phyloP scores from a whole-genome alignment of 1,284 basidiomycete species.

The Cryptococcus maquisensis region DNA sequence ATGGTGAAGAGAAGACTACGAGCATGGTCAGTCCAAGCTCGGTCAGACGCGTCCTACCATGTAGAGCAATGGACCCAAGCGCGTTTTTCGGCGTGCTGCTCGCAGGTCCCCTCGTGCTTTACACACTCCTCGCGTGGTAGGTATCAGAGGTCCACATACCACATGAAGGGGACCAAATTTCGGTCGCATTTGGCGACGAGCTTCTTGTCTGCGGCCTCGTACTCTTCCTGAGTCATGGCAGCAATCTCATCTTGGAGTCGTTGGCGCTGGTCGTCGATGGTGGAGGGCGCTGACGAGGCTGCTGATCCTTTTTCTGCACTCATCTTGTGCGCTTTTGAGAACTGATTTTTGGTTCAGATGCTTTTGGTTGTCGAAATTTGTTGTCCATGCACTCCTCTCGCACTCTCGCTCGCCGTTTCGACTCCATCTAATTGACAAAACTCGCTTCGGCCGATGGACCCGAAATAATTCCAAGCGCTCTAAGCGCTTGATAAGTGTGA shows the following conservation, averaged over 20 bases:
- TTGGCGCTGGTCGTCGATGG: slow-evolving; percentile 17
- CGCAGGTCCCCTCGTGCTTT: neutral
- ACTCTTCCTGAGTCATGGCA: slow-evolving; percentile 36
- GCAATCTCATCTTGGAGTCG: slow-evolving; percentile 24
- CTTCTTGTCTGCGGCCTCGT: slow-evolving; percentile 34
- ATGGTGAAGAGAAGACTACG: slow-evolving; percentile 40
- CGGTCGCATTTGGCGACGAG: slow-evolving; percentile 45
- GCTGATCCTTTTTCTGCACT: slow-evolving; percentile 7
- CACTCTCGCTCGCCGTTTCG: no score
- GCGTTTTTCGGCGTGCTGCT: no score
- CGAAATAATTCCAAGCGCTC: neutral
- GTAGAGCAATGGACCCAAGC: no score
- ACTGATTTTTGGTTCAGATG: no score
- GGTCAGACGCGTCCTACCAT: neutral
- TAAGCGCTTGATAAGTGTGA: no score
- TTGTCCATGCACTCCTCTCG: no score
- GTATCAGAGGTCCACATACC: slow-evolving; percentile 29
- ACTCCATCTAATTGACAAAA: neutral
- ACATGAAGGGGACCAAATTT: slow-evolving; percentile 47
- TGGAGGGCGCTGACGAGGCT: slow-evolving; percentile 7
- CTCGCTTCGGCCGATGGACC: slow-evolving; percentile 1
- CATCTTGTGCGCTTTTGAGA: neutral
- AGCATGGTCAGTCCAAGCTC: neutral
- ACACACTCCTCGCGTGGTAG: slow-evolving; percentile 11
- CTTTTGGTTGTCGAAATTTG: neutral